Evolutionary conservation across 2,329 filamentous ascomycete genomes (phyloP).

Genomic region (Claviceps maximensis): DNA sequence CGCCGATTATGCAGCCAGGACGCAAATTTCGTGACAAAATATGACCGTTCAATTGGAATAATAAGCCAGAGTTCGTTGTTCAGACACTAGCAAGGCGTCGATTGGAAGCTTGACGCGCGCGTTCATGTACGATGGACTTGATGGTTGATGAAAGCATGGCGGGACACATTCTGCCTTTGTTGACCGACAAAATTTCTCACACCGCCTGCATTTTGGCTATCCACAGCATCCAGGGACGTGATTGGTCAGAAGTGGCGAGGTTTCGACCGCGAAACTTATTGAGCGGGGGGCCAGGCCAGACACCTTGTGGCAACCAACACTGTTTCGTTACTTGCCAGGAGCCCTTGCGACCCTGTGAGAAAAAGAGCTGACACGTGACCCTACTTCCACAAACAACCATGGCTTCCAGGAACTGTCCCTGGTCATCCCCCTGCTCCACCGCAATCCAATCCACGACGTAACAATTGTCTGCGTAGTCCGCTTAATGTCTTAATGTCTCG

Average conservation of each 20-base stretch:
- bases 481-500: too few species aligned
- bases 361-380: neutral
- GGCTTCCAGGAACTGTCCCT: neutral
- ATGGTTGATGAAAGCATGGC: conserved; percentile 8
- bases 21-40: conserved; percentile 8
- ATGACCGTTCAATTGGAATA: neutral
- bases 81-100: neutral
- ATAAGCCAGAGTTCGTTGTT: neutral
- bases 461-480: neutral
- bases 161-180: conserved; percentile 20
- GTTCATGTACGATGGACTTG: conserved; percentile 4
- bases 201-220: conserved; percentile 15
- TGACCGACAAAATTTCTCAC: conserved; percentile 23
- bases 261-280: neutral
- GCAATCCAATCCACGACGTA: neutral
- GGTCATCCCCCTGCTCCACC: neutral
- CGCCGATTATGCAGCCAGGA: conserved; percentile 14
- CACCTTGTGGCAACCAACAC: neutral
- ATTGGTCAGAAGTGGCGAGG: neutral
- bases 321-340: neutral
- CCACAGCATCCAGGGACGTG: neutral
- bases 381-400: too few species aligned
- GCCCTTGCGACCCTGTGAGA: too few species aligned
- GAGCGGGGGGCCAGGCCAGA: neutral
- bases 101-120: neutral